Conservation (phyloP, 2,329 filamentous ascomycete species). For the Aspergillus melleus region DNA sequence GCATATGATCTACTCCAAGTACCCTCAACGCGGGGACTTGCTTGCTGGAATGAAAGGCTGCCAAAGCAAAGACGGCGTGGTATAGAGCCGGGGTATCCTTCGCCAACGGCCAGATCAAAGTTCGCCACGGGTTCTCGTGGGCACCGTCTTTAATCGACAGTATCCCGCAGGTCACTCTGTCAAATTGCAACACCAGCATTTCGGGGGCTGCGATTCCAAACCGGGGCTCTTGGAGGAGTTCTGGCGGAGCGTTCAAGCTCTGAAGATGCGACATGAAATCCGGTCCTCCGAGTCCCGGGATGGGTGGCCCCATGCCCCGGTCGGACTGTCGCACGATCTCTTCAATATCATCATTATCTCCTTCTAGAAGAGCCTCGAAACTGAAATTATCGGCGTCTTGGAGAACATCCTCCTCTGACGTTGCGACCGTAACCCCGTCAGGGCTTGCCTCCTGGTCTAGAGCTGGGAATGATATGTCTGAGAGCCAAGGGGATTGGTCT, state of each 20-base stretch:
- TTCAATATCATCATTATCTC: conserved; percentile 53
- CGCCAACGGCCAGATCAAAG: conserved; percentile 68
- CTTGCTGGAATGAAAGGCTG: conserved; percentile 66
- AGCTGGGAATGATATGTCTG: conserved; percentile 13
- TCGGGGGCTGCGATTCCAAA: conserved; percentile 57
- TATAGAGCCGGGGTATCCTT: conserved; percentile 64
- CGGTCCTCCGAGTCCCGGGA: conserved; percentile 41
- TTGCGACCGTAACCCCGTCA: conserved; percentile 6
- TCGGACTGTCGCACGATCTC: conserved; percentile 52
- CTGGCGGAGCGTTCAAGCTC: conserved; percentile 13
- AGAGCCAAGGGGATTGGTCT: conserved; percentile 19
- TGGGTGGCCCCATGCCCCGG: conserved; percentile 28
- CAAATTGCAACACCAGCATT: conserved; percentile 63
- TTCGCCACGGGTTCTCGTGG: conserved; percentile 71
- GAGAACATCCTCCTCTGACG: conserved; percentile 8
- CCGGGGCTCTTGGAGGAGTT: conserved; percentile 49
- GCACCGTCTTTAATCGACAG: conserved; percentile 69
- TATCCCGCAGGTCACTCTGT: conserved; percentile 67
- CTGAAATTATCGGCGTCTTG: conserved; percentile 21
- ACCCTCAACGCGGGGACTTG: conserved; percentile 58
- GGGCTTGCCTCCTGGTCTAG: conserved; percentile 7
- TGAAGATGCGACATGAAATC: conserved; percentile 31
- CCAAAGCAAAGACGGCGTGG: conserved; percentile 68
- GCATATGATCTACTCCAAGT: conserved; percentile 68
- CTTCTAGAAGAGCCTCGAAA: conserved; percentile 35